Conservation (phyloP, 768 basidiomycete species). For the Calocera viscosa region DNA sequence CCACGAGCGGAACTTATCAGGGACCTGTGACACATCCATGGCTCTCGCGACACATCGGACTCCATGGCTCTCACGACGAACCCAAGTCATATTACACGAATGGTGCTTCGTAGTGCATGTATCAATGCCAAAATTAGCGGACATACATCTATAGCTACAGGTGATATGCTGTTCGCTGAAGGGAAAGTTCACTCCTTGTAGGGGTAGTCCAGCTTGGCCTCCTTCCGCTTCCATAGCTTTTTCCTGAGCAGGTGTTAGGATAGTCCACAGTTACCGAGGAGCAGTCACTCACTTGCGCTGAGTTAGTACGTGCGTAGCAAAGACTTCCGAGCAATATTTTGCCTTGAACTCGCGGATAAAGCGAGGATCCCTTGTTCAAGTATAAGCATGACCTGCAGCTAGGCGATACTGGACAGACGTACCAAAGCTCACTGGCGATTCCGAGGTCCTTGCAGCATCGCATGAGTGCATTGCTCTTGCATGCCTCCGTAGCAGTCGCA, state of each 20-base stretch:
- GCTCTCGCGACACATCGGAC: too few relatives aligned
- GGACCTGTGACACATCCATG: neutral
- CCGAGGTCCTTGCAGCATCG: constrained; percentile 95
- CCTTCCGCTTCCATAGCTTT: constrained; percentile 83
- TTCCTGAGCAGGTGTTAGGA: constrained; percentile 40
- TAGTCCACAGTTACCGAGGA: neutral
- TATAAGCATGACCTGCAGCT: neutral
- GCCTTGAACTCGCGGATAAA: constrained; percentile 90
- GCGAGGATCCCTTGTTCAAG: constrained; percentile 71
- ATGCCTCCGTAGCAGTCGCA: constrained; percentile 85
- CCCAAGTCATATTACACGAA: neutral
- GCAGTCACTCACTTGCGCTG: constrained; percentile 74
- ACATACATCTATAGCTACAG: neutral
- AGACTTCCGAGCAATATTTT: constrained; percentile 72
- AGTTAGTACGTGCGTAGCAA: constrained; percentile 65
- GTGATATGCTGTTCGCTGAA: neutral
- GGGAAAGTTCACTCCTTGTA: constrained; percentile 48
- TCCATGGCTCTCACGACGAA: too few relatives aligned
- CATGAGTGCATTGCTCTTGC: constrained; percentile 96
- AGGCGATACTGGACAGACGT: constrained; percentile 18
- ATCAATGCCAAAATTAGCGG: neutral
- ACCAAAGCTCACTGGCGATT: constrained; percentile 94
- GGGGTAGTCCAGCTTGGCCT: constrained; percentile 78
- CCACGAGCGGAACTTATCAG: neutral
- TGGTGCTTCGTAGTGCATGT: neutral